Evolutionary conservation across 805 yeast genomes (phyloP).

Genomic region (Ogataea populi-albae): DNA sequence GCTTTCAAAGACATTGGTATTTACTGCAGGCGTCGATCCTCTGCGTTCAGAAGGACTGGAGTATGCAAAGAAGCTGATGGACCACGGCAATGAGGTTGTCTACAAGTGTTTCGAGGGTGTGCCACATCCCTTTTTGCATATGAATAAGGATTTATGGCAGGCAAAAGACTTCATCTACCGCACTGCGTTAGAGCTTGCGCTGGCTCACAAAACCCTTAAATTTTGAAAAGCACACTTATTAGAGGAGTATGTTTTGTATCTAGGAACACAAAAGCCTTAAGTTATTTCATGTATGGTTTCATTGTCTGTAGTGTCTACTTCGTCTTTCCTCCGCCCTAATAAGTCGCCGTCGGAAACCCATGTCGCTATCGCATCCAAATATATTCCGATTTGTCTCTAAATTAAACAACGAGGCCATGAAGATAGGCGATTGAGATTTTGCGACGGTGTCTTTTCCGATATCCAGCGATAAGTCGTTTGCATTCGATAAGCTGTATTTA

Average conservation of each 20-base stretch:
- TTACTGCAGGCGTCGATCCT: conserved; percentile 35
- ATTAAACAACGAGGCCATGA: too few relatives aligned
- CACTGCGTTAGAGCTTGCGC: conserved; percentile 29
- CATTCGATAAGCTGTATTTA: too few relatives aligned
- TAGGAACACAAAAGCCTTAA: too few relatives aligned
- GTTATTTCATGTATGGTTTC: too few relatives aligned
- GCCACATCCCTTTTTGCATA: conserved; percentile 35
- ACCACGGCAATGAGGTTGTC: conserved; percentile 28
- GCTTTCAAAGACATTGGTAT: conserved; percentile 30
- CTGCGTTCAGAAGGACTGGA: conserved; percentile 34
- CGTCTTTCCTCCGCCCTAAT: not conserved
- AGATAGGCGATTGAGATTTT: too few relatives aligned
- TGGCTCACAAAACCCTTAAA: conserved; percentile 25
- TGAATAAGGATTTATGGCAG: conserved; percentile 32
- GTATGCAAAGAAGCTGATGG: conserved; percentile 28
- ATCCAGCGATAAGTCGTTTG: too few relatives aligned
- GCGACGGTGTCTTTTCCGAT: too few relatives aligned
- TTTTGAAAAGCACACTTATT: conserved; percentile 1
- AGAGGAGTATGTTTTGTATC: too few relatives aligned
- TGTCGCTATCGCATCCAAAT: too few relatives aligned
- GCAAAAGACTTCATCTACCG: conserved; percentile 28
- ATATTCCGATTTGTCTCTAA: too few relatives aligned
- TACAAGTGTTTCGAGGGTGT: conserved; percentile 33
- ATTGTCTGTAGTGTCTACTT: not conserved
- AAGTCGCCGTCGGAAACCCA: too few relatives aligned